Evolutionary conservation across 2,329 filamentous ascomycete species (phyloP).

Genomic region (Cladosporium sp.): DNA sequence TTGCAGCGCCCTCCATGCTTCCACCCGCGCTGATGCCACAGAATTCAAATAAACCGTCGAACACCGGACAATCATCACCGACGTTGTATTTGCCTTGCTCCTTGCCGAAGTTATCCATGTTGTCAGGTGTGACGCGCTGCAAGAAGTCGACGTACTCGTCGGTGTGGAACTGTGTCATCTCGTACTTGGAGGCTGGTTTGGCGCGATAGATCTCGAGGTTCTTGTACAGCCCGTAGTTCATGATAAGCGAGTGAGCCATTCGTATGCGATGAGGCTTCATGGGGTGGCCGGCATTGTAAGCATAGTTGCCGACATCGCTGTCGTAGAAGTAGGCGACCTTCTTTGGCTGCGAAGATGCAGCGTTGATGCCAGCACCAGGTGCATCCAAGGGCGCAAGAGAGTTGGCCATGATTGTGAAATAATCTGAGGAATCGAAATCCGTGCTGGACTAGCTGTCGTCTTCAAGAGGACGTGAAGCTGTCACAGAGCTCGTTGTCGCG

Average conservation of each 20-base stretch:
- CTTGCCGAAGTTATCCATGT: constrained; percentile 88
- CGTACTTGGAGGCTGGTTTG: constrained; percentile 53
- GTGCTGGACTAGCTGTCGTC: too few species aligned
- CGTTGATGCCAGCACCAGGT: constrained; percentile 43
- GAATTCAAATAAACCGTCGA: constrained; percentile 65
- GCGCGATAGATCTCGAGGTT: constrained; percentile 62
- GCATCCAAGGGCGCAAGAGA: constrained; percentile 47
- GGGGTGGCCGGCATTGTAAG: constrained; percentile 71
- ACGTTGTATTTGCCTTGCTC: constrained; percentile 78
- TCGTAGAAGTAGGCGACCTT: constrained; percentile 98
- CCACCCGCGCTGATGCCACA: constrained; percentile 64
- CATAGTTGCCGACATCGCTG: constrained; percentile 96
- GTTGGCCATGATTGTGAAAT: constrained; percentile 13
- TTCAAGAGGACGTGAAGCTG: too few species aligned
- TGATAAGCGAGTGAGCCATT: constrained; percentile 59
- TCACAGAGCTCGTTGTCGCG: too few species aligned
- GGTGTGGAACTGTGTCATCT: constrained; percentile 69
- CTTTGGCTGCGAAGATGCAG: constrained; percentile 53
- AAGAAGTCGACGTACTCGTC: constrained; percentile 68
- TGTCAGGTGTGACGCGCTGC: constrained; percentile 90
- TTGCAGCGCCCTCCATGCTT: constrained; percentile 65
- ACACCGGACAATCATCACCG: constrained; percentile 58
- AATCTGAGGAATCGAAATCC: neutral
- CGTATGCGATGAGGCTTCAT: constrained; percentile 65
- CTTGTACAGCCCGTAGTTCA: constrained; percentile 69